A percentile compares a stretch with the other conserved stretches of the same genome.
phyloP scores from a whole-genome alignment of 257 asterid genomes.

The Leptodermis oblonga region DNA sequence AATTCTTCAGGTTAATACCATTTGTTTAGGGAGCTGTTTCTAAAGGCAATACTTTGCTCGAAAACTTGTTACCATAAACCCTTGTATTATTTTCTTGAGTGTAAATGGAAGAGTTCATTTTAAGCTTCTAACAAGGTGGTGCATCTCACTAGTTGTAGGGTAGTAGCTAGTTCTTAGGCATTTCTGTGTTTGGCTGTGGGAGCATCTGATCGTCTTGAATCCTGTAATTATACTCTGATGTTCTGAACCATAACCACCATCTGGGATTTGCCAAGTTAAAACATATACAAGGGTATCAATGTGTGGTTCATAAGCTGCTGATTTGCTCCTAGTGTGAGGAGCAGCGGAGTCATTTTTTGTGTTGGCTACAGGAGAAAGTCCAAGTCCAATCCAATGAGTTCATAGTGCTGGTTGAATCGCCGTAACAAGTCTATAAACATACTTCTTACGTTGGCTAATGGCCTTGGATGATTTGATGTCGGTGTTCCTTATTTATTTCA shows the following conservation, averaged over 20 bases:
- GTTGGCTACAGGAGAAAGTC: no score
- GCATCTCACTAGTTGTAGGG: not conserved
- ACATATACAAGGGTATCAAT: not conserved
- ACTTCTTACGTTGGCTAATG: no score
- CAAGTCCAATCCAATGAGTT: no score
- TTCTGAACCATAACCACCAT: no score
- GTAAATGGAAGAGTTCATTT: not conserved
- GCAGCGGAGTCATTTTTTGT: not conserved
- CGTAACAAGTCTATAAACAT: no score
- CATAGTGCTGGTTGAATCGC: no score
- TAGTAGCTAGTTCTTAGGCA: not conserved
- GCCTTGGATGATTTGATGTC: no score
- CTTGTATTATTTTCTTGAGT: no score
- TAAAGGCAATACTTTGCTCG: not conserved
- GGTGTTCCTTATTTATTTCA: no score
- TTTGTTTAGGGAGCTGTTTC: not conserved
- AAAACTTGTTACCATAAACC: not conserved
- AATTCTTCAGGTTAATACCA: not conserved
- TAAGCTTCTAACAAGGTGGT: not conserved
- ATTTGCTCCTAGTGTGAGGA: not conserved
- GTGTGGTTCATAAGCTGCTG: not conserved
- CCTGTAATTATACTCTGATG: not conserved
- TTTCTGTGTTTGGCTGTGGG: not conserved
- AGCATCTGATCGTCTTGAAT: not conserved
- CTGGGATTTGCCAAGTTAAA: not conserved